Conservation (phyloP, 2,329 filamentous ascomycete species). For the Fusarium mangiferae region DNA sequence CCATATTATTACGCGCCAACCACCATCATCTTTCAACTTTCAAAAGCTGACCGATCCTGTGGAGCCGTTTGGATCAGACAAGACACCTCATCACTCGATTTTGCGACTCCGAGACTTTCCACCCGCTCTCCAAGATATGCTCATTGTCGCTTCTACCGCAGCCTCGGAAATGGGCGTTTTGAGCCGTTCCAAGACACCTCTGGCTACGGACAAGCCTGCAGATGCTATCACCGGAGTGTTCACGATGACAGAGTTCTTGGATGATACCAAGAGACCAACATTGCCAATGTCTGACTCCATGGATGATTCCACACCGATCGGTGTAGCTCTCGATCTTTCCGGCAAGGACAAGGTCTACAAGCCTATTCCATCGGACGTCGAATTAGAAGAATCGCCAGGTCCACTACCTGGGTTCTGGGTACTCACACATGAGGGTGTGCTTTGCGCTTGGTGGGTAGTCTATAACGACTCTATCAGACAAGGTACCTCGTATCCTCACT, state of each 20-base stretch:
- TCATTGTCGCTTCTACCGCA: slow-evolving; percentile 85
- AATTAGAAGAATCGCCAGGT: slow-evolving; percentile 80
- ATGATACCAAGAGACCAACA: slow-evolving; percentile 79
- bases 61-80: slow-evolving; percentile 73
- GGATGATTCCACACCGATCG: slow-evolving; percentile 80
- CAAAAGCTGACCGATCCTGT: slow-evolving; percentile 81
- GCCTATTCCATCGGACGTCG: slow-evolving; percentile 79
- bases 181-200: slow-evolving; percentile 74
- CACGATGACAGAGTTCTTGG: slow-evolving; percentile 75
- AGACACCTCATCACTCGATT: slow-evolving; percentile 79
- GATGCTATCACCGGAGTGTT: slow-evolving; percentile 74
- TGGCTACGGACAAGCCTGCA: slow-evolving; percentile 69
- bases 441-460: slow-evolving; percentile 90
- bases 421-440: slow-evolving; percentile 87
- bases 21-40: slow-evolving; percentile 70
- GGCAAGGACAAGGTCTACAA: slow-evolving; percentile 80
- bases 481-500: slow-evolving; percentile 77
- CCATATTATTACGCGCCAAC: slow-evolving; percentile 79
- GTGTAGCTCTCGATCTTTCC: slow-evolving; percentile 85
- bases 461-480: slow-evolving; percentile 87
- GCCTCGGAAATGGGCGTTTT: slow-evolving; percentile 83
- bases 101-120: slow-evolving; percentile 82
- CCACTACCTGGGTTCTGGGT: slow-evolving; percentile 87
- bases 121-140: slow-evolving; percentile 80
- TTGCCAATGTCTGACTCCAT: slow-evolving; percentile 73